Evolutionary conservation across 2,329 filamentous ascomycete species (phyloP), one percentile per base, ranked within the genome.

Genomic region (Trematosphaeria pertusa): DNA sequence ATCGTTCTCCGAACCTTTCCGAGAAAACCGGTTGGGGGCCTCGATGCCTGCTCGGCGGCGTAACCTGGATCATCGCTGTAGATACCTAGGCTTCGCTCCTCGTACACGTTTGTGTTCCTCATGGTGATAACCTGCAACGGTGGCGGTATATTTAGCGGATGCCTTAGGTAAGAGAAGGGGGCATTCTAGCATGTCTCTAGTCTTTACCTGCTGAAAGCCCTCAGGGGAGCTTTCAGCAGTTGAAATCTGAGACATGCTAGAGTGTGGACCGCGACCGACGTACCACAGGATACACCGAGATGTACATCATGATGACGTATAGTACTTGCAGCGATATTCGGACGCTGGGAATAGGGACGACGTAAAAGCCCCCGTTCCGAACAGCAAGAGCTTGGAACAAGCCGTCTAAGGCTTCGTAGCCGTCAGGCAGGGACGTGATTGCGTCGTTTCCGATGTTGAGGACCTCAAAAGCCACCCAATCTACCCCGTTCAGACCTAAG

Each of bases 221-320:
- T n/a, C n/a, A n/a, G n/a, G n/a, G n/a, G n/a, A n/a, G n/a, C n/a
- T n/a, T n/a, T n/a, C n/a, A n/a, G n/a, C n/a, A n/a, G n/a, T n/a
- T n/a, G n/a, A n/a, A n/a, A n/a, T n/a, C n/a, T n/a, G n/a, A n/a
- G n/a, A n/a, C n/a, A n/a, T n/a, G n/a, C n/a, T n/a, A n/a, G n/a
- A n/a, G n/a, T n/a, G n/a, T n/a, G n/a, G n/a, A n/a, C n/a, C n/a
- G n/a, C n/a, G n/a, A n/a, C n/a, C n/a, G n/a, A n/a, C n/a, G n/a
- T n/a, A n/a, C 82, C 22, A 85, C 80, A 0, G 84, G 83, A 48
- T 83, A 84, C 3, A 81, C 78, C 4, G 79, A 79, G 36, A 86
- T 84, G 65, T 85, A 58, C 83, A 87, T 86, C 83, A 86, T 86
- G 34, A 83, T 75, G 0, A 86, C 72, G 46, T 84, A 80, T 24